phyloP scores from a whole-genome alignment of 176 grass and related monocot species.

The Cenchrus americanus region DNA sequence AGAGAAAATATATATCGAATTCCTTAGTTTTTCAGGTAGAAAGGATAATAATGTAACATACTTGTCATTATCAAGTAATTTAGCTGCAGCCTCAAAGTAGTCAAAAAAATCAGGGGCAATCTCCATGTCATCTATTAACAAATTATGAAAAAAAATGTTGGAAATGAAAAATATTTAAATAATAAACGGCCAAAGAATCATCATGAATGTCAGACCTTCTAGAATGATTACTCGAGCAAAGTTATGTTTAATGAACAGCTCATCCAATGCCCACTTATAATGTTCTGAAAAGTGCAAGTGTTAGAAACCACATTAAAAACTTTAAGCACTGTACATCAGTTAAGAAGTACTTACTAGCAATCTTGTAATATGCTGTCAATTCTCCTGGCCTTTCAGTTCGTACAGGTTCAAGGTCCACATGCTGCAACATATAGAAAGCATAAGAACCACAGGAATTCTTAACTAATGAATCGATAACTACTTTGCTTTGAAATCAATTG shows the following conservation, averaged over 20 bases:
- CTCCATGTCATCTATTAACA: slow-evolving; percentile 97
- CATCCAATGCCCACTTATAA: slow-evolving; percentile 98
- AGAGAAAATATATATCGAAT: slow-evolving; percentile 23
- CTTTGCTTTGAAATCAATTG: slow-evolving; percentile 17
- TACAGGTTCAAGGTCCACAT: slow-evolving; percentile 91
- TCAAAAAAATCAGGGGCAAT: slow-evolving; percentile 95
- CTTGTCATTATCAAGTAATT: slow-evolving; percentile 94
- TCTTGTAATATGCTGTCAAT: slow-evolving; percentile 95
- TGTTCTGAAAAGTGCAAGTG: slow-evolving; percentile 62
- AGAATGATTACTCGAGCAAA: slow-evolving; percentile 95
- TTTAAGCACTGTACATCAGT: slow-evolving; percentile 1
- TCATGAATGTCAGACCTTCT: slow-evolving; percentile 69
- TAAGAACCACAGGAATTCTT: neutral
- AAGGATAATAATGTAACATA: slow-evolving; percentile 50
- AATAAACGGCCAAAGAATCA: slow-evolving; percentile 31
- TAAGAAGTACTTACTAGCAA: slow-evolving; percentile 79
- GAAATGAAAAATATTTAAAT: slow-evolving; percentile 20
- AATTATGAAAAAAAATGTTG: slow-evolving; percentile 29
- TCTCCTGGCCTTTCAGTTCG: slow-evolving; percentile 93
- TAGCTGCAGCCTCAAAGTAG: slow-evolving; percentile 89
- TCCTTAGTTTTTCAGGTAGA: slow-evolving; percentile 29
- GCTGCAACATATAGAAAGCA: slow-evolving; percentile 59
- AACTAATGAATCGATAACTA: slow-evolving; percentile 1
- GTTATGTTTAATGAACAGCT: slow-evolving; percentile 78
- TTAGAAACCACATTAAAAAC: slow-evolving; percentile 40